Conservation (phyloP, 805 yeast genomes). For the Candida michaelii region DNA sequence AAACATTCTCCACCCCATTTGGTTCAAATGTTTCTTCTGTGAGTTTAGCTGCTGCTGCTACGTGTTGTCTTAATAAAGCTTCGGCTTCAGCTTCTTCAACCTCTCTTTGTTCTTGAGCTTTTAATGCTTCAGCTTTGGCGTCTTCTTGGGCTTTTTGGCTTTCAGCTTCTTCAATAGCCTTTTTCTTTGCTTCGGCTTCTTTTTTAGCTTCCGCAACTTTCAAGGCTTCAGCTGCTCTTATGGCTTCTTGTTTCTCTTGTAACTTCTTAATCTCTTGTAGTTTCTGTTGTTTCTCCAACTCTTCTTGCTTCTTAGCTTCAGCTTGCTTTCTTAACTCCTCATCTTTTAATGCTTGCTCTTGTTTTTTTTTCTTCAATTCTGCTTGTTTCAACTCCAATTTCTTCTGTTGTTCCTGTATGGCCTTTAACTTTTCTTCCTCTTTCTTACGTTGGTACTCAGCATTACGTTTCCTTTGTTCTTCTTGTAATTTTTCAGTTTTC, state of each 20-base stretch:
- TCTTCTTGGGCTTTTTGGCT: not conserved
- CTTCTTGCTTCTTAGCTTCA: conserved; percentile 22
- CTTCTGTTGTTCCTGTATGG: conserved; percentile 36
- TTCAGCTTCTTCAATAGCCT: conserved; percentile 9
- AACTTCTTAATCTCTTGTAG: not conserved
- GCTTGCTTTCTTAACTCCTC: conserved; percentile 23
- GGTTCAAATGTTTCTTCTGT: conserved; percentile 2
- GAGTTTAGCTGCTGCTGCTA: conserved; percentile 7
- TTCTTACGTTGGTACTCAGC: conserved; percentile 39
- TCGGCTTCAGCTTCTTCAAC: conserved; percentile 13
- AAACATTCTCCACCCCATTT: not conserved
- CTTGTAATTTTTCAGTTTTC: conserved; percentile 34
- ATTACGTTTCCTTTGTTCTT: conserved; percentile 39
- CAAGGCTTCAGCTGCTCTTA: conserved; percentile 6
- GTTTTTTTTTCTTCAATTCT: conserved; percentile 19
- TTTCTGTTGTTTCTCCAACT: conserved; percentile 24
- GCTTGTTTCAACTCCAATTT: conserved; percentile 30
- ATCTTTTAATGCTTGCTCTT: conserved; percentile 26
- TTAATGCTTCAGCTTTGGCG: too few species aligned
- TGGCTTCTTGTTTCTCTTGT: conserved; percentile 14
- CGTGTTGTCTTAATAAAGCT: conserved; percentile 10
- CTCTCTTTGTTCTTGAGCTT: conserved; percentile 10
- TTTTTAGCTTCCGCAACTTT: conserved; percentile 10
- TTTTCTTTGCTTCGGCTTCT: conserved; percentile 4
- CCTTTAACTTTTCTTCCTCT: conserved; percentile 51